Percentiles rank a stretch among this genome's conserved stretches.
Evolutionary conservation across 371 early-diverging fungal species (phyloP).

Genomic region (Haplosporangium sp.): DNA sequence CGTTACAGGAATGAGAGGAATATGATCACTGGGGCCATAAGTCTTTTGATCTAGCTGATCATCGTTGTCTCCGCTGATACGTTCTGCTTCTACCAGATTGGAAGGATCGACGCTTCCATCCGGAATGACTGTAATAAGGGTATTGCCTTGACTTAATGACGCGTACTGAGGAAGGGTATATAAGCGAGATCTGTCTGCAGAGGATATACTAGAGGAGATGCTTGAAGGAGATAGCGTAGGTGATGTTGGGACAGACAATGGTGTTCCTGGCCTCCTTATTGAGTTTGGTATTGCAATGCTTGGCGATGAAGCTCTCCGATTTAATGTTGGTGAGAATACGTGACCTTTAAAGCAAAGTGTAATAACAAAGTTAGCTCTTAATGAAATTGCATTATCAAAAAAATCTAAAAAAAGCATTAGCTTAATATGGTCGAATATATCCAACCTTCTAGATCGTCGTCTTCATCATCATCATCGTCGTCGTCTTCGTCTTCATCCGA

Average conservation of each 20-base stretch:
- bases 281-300: constrained; percentile 48
- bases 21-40: constrained; percentile 46
- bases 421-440: background rate
- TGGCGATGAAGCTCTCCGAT: constrained; percentile 41
- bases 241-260: constrained; percentile 46
- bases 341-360: background rate
- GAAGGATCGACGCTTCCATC: constrained; percentile 47
- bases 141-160: constrained; percentile 16
- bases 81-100: constrained; percentile 45
- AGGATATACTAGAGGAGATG: constrained; percentile 45
- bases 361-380: background rate
- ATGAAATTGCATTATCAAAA: background rate
- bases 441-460: constrained; percentile 32
- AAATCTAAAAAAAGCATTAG: background rate
- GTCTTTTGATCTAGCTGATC: constrained; percentile 46
- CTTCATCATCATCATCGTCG: constrained; percentile 27
- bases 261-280: constrained; percentile 31
- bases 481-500: constrained; percentile 40
- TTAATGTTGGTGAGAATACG: constrained; percentile 54
- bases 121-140: constrained; percentile 42
- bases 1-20: constrained; percentile 67
- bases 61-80: constrained; percentile 45
- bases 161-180: constrained; percentile 43
- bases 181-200: constrained; percentile 26
- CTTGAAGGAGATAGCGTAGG: constrained; percentile 45